Percentiles rank a stretch among this genome's conserved stretches.
phyloP scores from a whole-genome alignment of 179 eudicot genomes.

The Pouteria campechiana region DNA sequence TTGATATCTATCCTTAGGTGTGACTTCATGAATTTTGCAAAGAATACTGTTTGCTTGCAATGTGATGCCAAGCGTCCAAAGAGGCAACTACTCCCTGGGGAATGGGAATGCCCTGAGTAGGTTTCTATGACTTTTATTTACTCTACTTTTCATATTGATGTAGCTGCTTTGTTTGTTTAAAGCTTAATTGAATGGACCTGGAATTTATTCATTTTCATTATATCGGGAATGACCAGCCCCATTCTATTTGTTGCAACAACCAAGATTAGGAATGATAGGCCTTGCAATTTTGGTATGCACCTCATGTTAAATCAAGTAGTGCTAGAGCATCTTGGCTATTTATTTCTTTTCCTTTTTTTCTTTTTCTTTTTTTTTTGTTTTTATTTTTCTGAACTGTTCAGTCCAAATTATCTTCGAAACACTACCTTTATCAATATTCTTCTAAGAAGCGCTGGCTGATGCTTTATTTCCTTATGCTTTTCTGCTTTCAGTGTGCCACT shows the following conservation, averaged over 20 bases:
- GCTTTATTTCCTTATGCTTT: neutral
- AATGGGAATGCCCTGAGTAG: slow-evolving; percentile 99
- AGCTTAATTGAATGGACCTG: too few species aligned
- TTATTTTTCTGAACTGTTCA: neutral
- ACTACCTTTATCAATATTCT: too few species aligned
- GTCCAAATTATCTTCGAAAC: too few species aligned
- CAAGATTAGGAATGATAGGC: too few species aligned
- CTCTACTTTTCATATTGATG: too few species aligned
- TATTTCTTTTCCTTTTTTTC: neutral
- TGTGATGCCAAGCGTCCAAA: slow-evolving; percentile 97
- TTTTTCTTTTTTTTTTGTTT: neutral
- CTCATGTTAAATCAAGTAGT: too few species aligned
- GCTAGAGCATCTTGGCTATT: neutral
- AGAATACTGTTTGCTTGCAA: slow-evolving; percentile 76
- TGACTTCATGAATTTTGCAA: slow-evolving; percentile 94
- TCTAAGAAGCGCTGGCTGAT: too few species aligned
- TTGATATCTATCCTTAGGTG: slow-evolving; percentile 46
- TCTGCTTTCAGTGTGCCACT: neutral
- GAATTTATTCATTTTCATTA: too few species aligned
- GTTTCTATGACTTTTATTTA: slow-evolving; percentile 9
- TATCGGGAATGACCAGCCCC: too few species aligned
- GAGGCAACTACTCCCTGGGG: slow-evolving; percentile 97
- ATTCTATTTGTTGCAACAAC: too few species aligned
- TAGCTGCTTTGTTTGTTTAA: too few species aligned
- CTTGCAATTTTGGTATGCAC: too few species aligned